These are phyloP conservation scores for Quercus ilex DNA, from an alignment of 306 rosid genomes.

Conservation along the genomic window DNA sequence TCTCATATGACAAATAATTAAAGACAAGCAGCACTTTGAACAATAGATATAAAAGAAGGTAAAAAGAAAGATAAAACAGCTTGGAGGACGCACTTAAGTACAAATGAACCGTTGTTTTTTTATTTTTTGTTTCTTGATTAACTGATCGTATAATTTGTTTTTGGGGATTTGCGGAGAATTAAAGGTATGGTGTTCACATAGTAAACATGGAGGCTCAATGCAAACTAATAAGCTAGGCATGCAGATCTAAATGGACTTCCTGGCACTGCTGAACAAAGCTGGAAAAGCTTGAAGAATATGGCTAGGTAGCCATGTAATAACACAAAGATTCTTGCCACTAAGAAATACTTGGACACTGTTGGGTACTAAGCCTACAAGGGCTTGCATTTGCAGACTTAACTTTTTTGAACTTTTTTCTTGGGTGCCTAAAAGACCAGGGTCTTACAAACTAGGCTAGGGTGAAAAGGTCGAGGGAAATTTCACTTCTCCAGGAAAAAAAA, in stretches of 20 bases:
- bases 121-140: background rate
- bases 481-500: background rate
- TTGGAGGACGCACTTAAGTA: background rate
- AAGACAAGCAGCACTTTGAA: background rate
- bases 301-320: constrained; percentile 36
- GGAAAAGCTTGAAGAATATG: constrained; percentile 21
- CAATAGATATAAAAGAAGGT: background rate
- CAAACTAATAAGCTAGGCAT: background rate
- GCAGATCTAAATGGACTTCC: constrained; percentile 5
- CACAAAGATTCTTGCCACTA: constrained; percentile 38
- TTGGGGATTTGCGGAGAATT: background rate
- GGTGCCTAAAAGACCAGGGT: constrained; percentile 21
- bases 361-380: constrained; percentile 34
- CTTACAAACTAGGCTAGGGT: constrained; percentile 1
- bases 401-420: constrained; percentile 28
- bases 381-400: constrained; percentile 7
- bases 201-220: background rate
- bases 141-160: background rate
- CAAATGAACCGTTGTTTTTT: background rate
- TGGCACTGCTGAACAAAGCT: constrained; percentile 1
- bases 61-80: background rate
- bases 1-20: constrained; percentile 20
- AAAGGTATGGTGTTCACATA: background rate
- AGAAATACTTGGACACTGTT: constrained; percentile 43
- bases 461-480: background rate